Conservation (phyloP, 257 asterid species). For the Verbascum thapsus region DNA sequence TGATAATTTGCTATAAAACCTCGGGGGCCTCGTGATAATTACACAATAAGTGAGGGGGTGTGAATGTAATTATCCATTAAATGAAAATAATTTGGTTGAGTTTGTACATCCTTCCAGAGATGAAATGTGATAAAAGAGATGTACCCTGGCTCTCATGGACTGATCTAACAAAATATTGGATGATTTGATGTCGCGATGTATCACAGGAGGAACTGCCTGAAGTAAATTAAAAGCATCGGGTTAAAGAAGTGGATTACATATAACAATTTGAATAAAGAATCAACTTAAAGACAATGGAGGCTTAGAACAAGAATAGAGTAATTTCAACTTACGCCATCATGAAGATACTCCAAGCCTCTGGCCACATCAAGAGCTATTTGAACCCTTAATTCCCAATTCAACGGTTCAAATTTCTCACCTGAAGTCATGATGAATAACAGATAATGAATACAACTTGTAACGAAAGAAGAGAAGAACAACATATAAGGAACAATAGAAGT, state of each 20-base stretch:
- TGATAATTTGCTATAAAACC: no score
- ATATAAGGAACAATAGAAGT: constrained; percentile 10
- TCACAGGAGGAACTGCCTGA: constrained; percentile 91
- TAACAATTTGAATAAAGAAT: background rate
- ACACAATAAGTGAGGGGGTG: no score
- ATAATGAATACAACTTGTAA: background rate
- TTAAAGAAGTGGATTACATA: constrained; percentile 4
- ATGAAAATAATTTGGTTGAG: no score
- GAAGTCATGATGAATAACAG: constrained; percentile 19
- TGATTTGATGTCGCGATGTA: constrained; percentile 82
- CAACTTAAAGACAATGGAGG: background rate
- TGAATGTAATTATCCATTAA: no score
- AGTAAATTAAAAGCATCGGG: constrained; percentile 26
- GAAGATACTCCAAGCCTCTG: constrained; percentile 86
- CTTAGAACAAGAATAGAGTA: background rate
- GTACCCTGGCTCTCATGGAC: constrained; percentile 78
- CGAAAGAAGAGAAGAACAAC: background rate
- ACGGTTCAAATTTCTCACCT: constrained; percentile 57
- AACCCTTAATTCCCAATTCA: constrained; percentile 67
- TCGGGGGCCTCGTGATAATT: no score
- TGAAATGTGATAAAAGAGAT: constrained; percentile 18
- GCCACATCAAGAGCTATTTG: constrained; percentile 84
- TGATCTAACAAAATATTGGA: constrained; percentile 79
- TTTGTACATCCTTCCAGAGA: constrained; percentile 6
- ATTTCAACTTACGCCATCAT: constrained; percentile 69